Evolutionary conservation across 257 asterid species (phyloP), one percentile per base, ranked within the genome.

Genomic region (Anisodus tanguticus): DNA sequence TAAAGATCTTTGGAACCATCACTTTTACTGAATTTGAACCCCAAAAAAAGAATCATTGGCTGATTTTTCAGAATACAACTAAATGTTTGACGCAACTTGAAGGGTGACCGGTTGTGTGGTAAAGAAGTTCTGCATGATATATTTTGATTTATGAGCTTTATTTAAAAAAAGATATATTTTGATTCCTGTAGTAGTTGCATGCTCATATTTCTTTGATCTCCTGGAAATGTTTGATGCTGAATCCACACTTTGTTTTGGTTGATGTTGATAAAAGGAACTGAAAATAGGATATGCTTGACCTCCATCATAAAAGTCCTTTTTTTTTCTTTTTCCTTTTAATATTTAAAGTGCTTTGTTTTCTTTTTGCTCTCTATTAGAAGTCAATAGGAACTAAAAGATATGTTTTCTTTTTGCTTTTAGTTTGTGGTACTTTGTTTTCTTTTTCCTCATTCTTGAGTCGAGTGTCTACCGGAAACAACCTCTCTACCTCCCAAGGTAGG

Each of bases 1-100:
- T 74, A 51, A 74, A 74, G 17, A 10, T 74, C 19, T 74, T 31
- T 74, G 60, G 80, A 74, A 49, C 45, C 11, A 6, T 74, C 80
- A 74, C 60, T 47, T 47, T 37, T 49, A 19, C 0, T 19, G 9
- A 31, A 19, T 74, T 11, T 31, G 35, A 17, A 22, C 47, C 15
- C 9, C 11, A 41, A 43, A 4, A 70, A 45, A 72, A 11, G 5
- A 41, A 41, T 5, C 37, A 6, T 47, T 19, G 43, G 80, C 17
- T 19, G 37, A 74, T 47, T 49, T 72, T 13, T 49, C 80, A 74
- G 80, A 47, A 19, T 72, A 47, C 47, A 51, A 26, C 63, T 51
- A 31, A 51, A 76, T 3, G 19, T n/a, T 41, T 45, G 58, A 71
- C 3, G 37, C 79, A 71, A 70, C 79, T 70, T 70, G 79, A 70